Evolutionary conservation across 768 basidiomycete genomes (phyloP).

Genomic region (Candolleomyces efflorescens): DNA sequence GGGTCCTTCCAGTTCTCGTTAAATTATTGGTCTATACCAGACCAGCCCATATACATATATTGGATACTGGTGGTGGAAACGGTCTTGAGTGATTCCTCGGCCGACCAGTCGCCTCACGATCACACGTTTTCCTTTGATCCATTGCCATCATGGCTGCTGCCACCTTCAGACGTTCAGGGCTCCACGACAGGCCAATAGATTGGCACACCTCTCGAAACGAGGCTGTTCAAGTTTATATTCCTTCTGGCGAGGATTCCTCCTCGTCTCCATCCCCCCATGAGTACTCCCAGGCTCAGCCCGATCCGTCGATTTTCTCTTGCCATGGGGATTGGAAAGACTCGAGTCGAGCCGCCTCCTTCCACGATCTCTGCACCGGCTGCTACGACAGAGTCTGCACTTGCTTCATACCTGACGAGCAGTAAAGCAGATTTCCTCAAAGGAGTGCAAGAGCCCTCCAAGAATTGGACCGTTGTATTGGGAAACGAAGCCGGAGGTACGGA

Average conservation of each 20-base stretch:
- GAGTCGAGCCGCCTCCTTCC: constrained; percentile 15
- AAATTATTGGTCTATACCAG: too few species aligned
- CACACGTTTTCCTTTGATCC: neutral
- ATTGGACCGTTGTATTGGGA: constrained; percentile 89
- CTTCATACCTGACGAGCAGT: constrained; percentile 30
- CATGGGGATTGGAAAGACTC: constrained; percentile 25
- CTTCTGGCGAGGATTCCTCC: neutral
- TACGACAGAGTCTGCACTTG: constrained; percentile 18
- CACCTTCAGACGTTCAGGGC: neutral
- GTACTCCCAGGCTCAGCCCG: constrained; percentile 16
- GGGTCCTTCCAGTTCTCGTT: too few species aligned
- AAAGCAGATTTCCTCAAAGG: constrained; percentile 63
- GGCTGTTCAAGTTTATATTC: neutral
- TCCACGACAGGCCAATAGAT: neutral
- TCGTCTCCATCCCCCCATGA: constrained; percentile 11
- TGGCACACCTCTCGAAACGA: neutral
- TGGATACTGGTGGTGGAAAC: too few species aligned
- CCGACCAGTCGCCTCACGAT: too few species aligned
- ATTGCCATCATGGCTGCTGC: neutral
- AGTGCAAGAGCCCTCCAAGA: constrained; percentile 35
- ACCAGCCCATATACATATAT: too few species aligned
- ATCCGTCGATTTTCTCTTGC: constrained; percentile 35
- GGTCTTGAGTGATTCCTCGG: too few species aligned
- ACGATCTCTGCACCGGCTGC: neutral
- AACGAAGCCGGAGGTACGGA: constrained; percentile 92